Evolutionary conservation across 2,329 filamentous ascomycete species (phyloP), one percentile per base, ranked within the genome.

Genomic region (Cercospora sojina): DNA sequence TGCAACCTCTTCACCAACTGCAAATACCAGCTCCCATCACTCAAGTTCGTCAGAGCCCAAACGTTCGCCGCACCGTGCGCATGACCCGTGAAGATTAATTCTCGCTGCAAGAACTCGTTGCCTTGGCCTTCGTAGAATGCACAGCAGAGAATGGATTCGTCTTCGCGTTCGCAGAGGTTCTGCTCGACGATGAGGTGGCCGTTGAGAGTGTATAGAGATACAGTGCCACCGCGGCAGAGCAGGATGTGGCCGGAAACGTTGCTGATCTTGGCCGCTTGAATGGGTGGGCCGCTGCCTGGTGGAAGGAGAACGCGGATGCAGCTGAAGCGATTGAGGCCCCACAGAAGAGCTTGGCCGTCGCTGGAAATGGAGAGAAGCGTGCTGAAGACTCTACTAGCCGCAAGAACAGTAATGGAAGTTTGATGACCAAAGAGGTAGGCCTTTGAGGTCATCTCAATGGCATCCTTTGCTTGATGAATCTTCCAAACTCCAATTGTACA

Each of bases 81-180:
- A 76, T 98, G 95, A 0, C 95, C 95, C 0, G 94, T 98, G 70
- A 99, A 93, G 41, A 98, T 82, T 51, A 99, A 83, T 67, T 90
- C 89, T 63, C 90, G 89, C 79, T 96, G 92, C 3, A 97, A 83
- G 92, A 93, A 98, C 79, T 98, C 95, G 72, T 93, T 95, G 2
- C 90, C 90, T 0, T 88, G 86, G 0, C 94, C 94, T 77, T 98
- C 93, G 79, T 98, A 98, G 78, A 97, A 97, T 2, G 93, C 91
- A 70, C 93, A 95, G 1, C 90, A 88, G 58, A 91, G 84, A 2
- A 97, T 88, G 35, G 85, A 88, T 75, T 97, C 94, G 5, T 76
- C 75, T 9, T 85, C 82, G 4, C 82, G 80, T 18, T 87, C 85
- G 73, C 92, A 95, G 0, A 97, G 86, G 38, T 91, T 90, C 77